Base-by-base conservation (phyloP, 1,139 yeast genomes). In the Arxiozyma telluris region DNA sequence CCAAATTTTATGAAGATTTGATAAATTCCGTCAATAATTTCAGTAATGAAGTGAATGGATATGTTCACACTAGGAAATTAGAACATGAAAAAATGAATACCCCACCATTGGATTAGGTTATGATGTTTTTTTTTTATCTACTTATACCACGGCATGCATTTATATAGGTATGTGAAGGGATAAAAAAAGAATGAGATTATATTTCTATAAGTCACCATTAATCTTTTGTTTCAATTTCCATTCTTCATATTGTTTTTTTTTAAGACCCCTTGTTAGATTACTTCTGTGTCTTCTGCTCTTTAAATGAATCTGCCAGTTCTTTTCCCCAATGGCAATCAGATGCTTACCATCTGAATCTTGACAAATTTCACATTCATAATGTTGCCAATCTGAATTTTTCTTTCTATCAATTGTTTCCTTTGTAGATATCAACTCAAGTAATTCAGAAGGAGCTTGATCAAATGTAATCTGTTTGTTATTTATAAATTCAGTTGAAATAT, bases 241-340 rank as follows among this genome's bases (percentile, higher is more conserved):
- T 52, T 70, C 71, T 57, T 76, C 78, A 57, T 72, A 74, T 34
- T 74, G 76, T 41, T 71, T 66, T 61, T 76, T 79, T 39, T 73
- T 69, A 52, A 71, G 67, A 1, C 75, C 75, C 53, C 75, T 67
- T 20, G 69, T 68, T n/a, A 73, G 47, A 51, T 72, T 73, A 8
- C 73, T 68, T 52, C 74, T 73, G 60, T 89, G 96, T 54, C 87
- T 76, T 57, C 82, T 75, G 57, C 96, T 84, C 27, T 73, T 72
- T 49, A 82, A 55, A 68, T 93, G 98, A 3, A 77, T 74, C 4
- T 77, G 69, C 85, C 90, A 89, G 51, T 79, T 84, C 4, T 77
- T 79, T 51, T 82, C 82, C 0, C 97, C 98, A 9, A 93, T 83
- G 0, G 87, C 78, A 0, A 87, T 77, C 23, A 86, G 69, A 0